These are phyloP conservation scores for Mallotus japonicus DNA, from an alignment of 441 rosid genomes.

Conservation along the genomic window DNA sequence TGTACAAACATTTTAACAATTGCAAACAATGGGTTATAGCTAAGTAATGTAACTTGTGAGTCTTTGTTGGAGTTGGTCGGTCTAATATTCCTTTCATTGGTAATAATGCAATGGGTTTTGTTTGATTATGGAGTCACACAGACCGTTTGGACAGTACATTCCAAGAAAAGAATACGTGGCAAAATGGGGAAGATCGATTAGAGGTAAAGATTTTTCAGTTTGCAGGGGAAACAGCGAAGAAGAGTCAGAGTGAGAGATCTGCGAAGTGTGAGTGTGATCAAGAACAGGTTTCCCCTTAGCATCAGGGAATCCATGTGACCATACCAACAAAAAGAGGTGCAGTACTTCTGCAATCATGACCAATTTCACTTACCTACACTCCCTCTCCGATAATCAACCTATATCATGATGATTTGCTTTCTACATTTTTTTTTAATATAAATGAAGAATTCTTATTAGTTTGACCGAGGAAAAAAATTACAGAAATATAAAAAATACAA, in stretches of 20 bases:
- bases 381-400: not conserved
- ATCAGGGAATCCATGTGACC: slow-evolving; percentile 25
- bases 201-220: not conserved
- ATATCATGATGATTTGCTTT: too few relatives aligned
- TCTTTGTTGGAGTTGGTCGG: not conserved
- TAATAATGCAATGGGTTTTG: not conserved
- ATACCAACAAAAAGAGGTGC: slow-evolving; percentile 1
- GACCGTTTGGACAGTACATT: not conserved
- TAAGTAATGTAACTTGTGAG: not conserved
- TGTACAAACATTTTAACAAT: not conserved
- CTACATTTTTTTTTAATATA: too few relatives aligned
- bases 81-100: not conserved
- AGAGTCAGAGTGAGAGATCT: slow-evolving; percentile 1
- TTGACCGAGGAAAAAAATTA: too few relatives aligned
- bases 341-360: slow-evolving; percentile 20
- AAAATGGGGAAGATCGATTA: slow-evolving; percentile 4
- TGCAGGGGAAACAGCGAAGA: not conserved
- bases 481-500: too few relatives aligned
- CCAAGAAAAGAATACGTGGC: slow-evolving; percentile 6
- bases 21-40: not conserved
- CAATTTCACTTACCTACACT: not conserved
- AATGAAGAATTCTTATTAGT: too few relatives aligned
- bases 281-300: not conserved
- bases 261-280: not conserved
- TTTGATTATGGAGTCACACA: not conserved